phyloP scores from a whole-genome alignment of 345 rosid genomes.

The Eucalyptus pumila region DNA sequence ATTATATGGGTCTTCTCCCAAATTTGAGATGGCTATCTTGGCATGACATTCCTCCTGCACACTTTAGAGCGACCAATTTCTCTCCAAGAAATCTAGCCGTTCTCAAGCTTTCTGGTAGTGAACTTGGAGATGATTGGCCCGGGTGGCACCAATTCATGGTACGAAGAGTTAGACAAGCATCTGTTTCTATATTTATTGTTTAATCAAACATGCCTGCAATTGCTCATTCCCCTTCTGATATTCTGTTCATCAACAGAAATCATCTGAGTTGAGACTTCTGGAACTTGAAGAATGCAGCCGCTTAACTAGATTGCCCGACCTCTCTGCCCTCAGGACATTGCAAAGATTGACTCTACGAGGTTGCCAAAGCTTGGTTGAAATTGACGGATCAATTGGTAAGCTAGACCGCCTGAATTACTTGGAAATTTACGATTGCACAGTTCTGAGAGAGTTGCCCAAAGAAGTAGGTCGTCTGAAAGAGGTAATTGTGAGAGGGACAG shows the following conservation, averaged over 20 bases:
- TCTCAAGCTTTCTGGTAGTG: background rate
- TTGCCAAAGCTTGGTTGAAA: background rate
- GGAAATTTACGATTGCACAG: no score
- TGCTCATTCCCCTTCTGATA: background rate
- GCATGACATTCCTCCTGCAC: background rate
- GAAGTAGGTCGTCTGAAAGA: no score
- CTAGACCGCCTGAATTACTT: no score
- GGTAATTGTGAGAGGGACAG: no score
- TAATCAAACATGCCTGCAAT: background rate
- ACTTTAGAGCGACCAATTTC: background rate
- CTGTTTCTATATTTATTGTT: no score
- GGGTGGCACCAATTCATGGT: background rate
- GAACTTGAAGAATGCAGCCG: background rate
- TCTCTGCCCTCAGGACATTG: background rate
- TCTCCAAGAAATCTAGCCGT: background rate
- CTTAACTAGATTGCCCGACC: background rate
- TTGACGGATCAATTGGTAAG: background rate
- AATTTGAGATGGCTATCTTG: background rate
- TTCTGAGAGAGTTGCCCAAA: no score
- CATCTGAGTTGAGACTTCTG: background rate
- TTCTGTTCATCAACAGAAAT: background rate
- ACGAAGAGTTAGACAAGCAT: background rate
- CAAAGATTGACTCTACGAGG: background rate
- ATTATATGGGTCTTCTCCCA: no score
- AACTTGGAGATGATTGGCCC: background rate